phyloP scores from a whole-genome alignment of 2,329 filamentous ascomycete species.

The Aspergillus chevalieri region DNA sequence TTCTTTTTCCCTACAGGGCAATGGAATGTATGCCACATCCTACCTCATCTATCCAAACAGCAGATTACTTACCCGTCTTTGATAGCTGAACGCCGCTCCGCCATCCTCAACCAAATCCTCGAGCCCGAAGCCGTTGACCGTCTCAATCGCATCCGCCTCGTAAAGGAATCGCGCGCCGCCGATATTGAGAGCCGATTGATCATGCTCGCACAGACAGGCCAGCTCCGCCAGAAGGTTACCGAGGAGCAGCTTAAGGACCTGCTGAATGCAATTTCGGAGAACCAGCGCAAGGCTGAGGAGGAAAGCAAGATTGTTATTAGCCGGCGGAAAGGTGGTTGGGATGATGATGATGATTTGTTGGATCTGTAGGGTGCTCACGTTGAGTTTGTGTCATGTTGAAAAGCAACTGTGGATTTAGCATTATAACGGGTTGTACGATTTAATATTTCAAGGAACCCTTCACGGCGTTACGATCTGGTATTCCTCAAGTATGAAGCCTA shows the following conservation, averaged over 20 bases:
- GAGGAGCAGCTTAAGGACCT: slow-evolving; percentile 92
- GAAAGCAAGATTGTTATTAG: slow-evolving; percentile 79
- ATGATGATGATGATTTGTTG: slow-evolving; percentile 59
- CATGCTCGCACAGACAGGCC: slow-evolving; percentile 80
- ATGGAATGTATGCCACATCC: slow-evolving; percentile 19
- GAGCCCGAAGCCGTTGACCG: slow-evolving; percentile 90
- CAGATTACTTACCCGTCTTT: slow-evolving; percentile 1
- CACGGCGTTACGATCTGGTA: too few relatives aligned
- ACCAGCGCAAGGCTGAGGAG: slow-evolving; percentile 52
- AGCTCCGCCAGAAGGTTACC: slow-evolving; percentile 79
- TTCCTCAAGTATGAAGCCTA: too few relatives aligned
- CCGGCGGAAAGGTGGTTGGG: slow-evolving; percentile 75
- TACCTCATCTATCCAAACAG: neutral
- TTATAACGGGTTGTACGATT: slow-evolving; percentile 9
- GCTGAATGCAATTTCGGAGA: slow-evolving; percentile 75
- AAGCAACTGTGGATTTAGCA: neutral
- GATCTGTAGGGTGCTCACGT: slow-evolving; percentile 28
- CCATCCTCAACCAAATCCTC: slow-evolving; percentile 84
- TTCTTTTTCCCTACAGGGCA: slow-evolving; percentile 22
- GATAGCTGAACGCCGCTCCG: slow-evolving; percentile 28
- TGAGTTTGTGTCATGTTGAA: slow-evolving; percentile 2
- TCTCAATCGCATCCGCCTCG: slow-evolving; percentile 85
- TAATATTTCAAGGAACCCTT: too few relatives aligned
- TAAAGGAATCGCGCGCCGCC: slow-evolving; percentile 83
- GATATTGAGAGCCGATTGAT: slow-evolving; percentile 92